Percentiles rank a stretch among this genome's conserved stretches.
Evolutionary conservation across 768 basidiomycete genomes (phyloP).

Genomic region (Lactarius tabidus): DNA sequence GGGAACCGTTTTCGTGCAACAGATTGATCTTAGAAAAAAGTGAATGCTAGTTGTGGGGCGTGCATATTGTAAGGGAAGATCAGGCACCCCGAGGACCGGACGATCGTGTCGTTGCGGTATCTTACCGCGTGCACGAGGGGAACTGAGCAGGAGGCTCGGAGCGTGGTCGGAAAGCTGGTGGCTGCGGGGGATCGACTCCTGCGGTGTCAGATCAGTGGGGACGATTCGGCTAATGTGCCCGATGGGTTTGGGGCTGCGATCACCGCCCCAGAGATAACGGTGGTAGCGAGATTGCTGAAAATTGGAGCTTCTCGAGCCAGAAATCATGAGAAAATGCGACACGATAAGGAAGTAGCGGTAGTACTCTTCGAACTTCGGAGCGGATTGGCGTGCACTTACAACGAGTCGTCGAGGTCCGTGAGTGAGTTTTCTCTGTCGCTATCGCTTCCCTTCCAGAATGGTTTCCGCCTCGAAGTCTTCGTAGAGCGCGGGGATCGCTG

Average conservation of each 20-base stretch:
- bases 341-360: too few species aligned
- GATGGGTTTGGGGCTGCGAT: background rate
- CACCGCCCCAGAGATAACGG: background rate
- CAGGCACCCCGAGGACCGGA: background rate
- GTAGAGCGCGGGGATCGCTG: too few species aligned
- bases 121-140: background rate
- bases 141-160: too few species aligned
- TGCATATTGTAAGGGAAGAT: conserved; percentile 21
- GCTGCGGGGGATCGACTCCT: background rate
- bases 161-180: background rate
- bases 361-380: too few species aligned
- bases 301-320: conserved; percentile 13
- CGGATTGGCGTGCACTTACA: too few species aligned
- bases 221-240: background rate
- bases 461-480: too few species aligned
- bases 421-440: too few species aligned
- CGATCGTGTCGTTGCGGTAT: background rate
- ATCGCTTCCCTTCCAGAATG: too few species aligned
- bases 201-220: background rate
- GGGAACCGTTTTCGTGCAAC: conserved; percentile 2
- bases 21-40: background rate
- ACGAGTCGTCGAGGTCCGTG: too few species aligned
- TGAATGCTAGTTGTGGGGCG: background rate
- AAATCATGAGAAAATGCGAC: too few species aligned
- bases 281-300: background rate